Base-by-base conservation (phyloP, 1,284 basidiomycete genomes). In the Rhodotorula sp. region DNA sequence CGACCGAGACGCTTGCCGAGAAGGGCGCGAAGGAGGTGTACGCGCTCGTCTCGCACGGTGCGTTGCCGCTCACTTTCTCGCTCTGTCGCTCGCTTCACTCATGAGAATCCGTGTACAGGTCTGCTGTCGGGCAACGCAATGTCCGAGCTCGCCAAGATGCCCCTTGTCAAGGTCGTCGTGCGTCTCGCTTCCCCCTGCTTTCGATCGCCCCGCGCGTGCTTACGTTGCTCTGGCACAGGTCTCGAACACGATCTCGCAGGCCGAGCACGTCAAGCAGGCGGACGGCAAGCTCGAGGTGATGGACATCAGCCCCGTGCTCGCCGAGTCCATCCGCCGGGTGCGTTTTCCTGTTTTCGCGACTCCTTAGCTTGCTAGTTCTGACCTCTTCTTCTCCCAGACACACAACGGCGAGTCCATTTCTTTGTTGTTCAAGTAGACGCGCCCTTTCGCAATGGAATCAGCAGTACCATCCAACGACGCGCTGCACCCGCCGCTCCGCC, bases 31-130 rank as follows among this genome's bases (percentile, higher is more conserved):
- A 87, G 79, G 87, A 89, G 53, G 89, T 97, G 25, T 91, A 96
- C 80, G 95, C 92, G 5, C 83, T 98, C 65, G 89, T 97, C 74
- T 93, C 91, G 62, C 96, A 99, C 84, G 96, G 95, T 91, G 67
- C 64, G 87, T 69, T 59, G 7, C 61, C 61, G 41, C n/a, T 10
- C 27, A 16, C 10, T 25, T 21, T 19, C 1, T 17, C 13, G 27
- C 17, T 25, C 13, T 16, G 17, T 19, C 3, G 16, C 48, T 16
- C 7, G 14, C 13, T 4, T 14, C 16, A 12, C 34, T 61, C 49
- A 52, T 1, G n/a, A 14, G 21, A 19, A 23, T 10, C 12, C 44
- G 7, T 34, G 19, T 25, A 19, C 73, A 94, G 92, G 92, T 56
- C 85, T 98, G 21, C 85, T 98, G 53, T 92, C 93, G 17, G 93